Base-by-base conservation (phyloP, 345 rosid genomes). In the Linum usitatissimum region DNA sequence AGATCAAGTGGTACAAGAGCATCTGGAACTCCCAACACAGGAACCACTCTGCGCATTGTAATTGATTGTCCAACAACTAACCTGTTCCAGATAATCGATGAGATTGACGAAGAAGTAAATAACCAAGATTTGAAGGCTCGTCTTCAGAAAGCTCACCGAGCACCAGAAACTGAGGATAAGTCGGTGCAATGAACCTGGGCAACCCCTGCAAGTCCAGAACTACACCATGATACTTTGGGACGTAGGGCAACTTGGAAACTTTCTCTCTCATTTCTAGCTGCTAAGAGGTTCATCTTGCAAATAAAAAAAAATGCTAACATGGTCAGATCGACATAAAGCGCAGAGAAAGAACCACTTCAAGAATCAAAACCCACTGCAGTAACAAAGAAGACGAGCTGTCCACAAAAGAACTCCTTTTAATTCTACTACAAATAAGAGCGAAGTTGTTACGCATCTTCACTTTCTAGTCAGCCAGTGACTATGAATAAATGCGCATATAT, bases 211-310 rank as follows among this genome's bases (percentile, higher is more conserved):
- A 54, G 60, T 20, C 75, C 71, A 55, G 81, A 80, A 78, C 81
- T 74, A 73, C 80, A 70, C 98, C 98, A 91, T 75, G 95, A 82
- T 63, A 83, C 93, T 80, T 89, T 92, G 49, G 97, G 95, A 66
- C 90, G 97, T 69, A 92, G 36, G 49, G 97, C 95, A 53, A 92
- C 84, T 80, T 92, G 98, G 76, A 85, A 79, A 78, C 97, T 85
- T 68, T 92, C 98, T 75, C 95, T 82, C 79, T 92, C 98, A 55
- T 92, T 92, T 74, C 98, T 87, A 68, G 98, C 97, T 30, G 95
- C 97, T 77, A 92, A 80, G 62, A 92, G 95, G 78, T 80, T 85
- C 60, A 85, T 78, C 96, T 92, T 73, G 68, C 81, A n/a, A n/a
- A n/a, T n/a, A n/a, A n/a, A n/a, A 72, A 73, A 66, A 30, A 68